These are phyloP conservation scores for Teratosphaeria destructans DNA, from an alignment of 2,329 filamentous ascomycete species.

Conservation along the genomic window DNA sequence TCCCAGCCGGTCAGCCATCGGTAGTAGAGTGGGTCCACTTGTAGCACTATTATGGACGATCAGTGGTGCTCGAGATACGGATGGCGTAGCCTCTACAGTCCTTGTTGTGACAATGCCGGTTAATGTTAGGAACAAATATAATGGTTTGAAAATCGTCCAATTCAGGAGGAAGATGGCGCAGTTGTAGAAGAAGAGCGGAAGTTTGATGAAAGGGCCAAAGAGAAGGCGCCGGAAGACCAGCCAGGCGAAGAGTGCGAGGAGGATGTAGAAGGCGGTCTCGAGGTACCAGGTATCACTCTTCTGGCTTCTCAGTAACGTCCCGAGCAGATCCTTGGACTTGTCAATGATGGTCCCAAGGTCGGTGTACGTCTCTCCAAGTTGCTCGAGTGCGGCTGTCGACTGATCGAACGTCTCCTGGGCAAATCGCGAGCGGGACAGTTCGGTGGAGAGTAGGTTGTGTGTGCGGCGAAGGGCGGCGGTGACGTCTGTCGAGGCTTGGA, in stretches of 20 bases:
- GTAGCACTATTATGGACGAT: slow-evolving; percentile 37
- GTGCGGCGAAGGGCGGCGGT: slow-evolving; percentile 75
- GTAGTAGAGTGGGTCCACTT: slow-evolving; percentile 25
- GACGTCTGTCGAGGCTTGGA: slow-evolving; percentile 71
- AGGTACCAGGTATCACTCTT: slow-evolving; percentile 99
- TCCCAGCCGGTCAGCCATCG: slow-evolving; percentile 11
- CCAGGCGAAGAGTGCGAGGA: slow-evolving; percentile 70
- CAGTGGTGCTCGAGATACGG: slow-evolving; percentile 25
- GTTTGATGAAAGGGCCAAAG: slow-evolving; percentile 79
- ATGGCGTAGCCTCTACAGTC: slow-evolving; percentile 5
- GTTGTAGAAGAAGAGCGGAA: slow-evolving; percentile 43
- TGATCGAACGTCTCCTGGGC: slow-evolving; percentile 80
- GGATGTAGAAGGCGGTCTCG: slow-evolving; percentile 75
- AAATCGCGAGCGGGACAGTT: slow-evolving; percentile 78
- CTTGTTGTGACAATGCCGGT: slow-evolving; percentile 32
- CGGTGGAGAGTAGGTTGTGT: slow-evolving; percentile 73
- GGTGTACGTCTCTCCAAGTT: slow-evolving; percentile 71
- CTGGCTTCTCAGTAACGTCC: slow-evolving; percentile 70
- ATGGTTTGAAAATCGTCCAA: slow-evolving; percentile 20
- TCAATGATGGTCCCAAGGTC: slow-evolving; percentile 67
- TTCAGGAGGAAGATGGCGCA: slow-evolving; percentile 12
- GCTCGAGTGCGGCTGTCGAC: slow-evolving; percentile 70
- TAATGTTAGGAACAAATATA: slow-evolving; percentile 44
- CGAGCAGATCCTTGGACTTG: slow-evolving; percentile 63
- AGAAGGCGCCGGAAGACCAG: slow-evolving; percentile 72